Conservation (phyloP, 768 basidiomycete species). For the Leucocoprinus sp. region DNA sequence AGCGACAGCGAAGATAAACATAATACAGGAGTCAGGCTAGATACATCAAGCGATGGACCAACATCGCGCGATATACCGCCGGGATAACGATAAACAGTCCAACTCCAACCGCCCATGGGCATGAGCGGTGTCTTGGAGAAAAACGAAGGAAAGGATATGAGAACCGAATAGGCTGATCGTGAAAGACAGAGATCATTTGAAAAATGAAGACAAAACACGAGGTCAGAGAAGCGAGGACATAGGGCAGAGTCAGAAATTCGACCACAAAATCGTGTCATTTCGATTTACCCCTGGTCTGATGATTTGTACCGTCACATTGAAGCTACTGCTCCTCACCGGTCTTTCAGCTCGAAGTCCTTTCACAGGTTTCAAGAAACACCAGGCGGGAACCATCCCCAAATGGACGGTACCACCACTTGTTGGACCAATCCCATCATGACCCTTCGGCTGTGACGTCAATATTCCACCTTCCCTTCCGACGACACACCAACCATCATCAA, state of each 20-base stretch:
- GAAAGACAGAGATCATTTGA: no score
- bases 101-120: no score
- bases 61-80: no score
- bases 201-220: neutral
- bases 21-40: no score
- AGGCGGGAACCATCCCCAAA: constrained; percentile 66
- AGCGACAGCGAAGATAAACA: no score
- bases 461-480: constrained; percentile 45
- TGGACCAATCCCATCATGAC: constrained; percentile 11
- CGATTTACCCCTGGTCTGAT: constrained; percentile 33
- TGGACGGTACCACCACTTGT: constrained; percentile 34
- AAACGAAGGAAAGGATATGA: no score
- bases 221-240: neutral
- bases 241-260: constrained; percentile 42
- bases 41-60: no score
- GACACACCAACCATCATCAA: constrained; percentile 78
- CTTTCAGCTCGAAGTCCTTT: constrained; percentile 53
- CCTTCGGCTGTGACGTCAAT: constrained; percentile 25
- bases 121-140: no score
- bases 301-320: constrained; percentile 55
- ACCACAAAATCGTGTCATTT: constrained; percentile 59
- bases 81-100: no score
- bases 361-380: constrained; percentile 63
- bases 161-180: no score
- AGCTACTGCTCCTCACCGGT: constrained; percentile 53